Evolutionary conservation across 2,329 filamentous ascomycete species (phyloP), one percentile per base, ranked within the genome.

Genomic region (Ophiostoma fasciatum): DNA sequence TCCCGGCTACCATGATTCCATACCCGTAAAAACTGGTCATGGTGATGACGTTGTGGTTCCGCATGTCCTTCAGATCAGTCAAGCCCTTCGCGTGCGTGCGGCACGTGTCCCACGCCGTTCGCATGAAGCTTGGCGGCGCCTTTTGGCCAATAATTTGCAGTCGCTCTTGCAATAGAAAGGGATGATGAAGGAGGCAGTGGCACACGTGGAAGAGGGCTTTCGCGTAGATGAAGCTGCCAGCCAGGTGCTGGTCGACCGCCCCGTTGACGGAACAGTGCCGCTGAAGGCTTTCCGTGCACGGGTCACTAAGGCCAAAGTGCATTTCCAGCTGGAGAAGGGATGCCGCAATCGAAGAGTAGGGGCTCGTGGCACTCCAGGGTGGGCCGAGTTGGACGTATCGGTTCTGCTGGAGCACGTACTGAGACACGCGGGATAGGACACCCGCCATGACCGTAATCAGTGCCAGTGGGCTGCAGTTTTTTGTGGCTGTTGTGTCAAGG

Each of bases 1-100:
- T 34, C 3, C 32, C 32, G 14, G 32, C 25, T 14, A 34, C 32
- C 32, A 34, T 34, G 32, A 34, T 34, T 14, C 32, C 20, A n/a
- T 34, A 34, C 4, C 32, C 32, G 22, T 34, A 34, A 8, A 34
- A 19, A 18, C 32, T 34, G 7, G 32, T 26, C 22, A 34, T 10
- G 9, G 20, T 26, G n/a, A 26, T 13, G 10, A 27, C 22, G 10
- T 34, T 26, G 25, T 34, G 25, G 17, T 28, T 17, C 11, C 32
- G 22, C 21, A 28, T 18, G 22, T 26, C 23, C 25, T 26, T 26
- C 14, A 34, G 32, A 7, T 28, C 19, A 5, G 32, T 34, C 23
- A 34, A 14, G 14, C 15, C 18, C 14, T 11, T 26, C 4, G 32
- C 32, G 20, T 34, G 32, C 12, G 21, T 17, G 14, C 25, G 22